Evolutionary conservation across 805 yeast species (phyloP).

Genomic region (Saccharomycopsis sp.): DNA sequence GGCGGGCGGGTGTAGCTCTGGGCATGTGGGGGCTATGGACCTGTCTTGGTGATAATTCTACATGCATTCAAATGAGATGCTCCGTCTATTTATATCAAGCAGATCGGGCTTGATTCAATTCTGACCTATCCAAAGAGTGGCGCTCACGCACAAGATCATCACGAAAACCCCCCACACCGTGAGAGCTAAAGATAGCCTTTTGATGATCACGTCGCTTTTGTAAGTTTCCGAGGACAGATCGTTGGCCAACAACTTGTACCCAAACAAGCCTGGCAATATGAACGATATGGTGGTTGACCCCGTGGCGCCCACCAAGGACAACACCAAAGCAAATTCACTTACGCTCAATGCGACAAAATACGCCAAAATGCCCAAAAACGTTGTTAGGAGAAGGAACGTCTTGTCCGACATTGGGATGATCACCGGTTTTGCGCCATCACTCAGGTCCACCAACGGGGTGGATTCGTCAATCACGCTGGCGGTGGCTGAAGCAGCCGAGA

Average conservation of each 20-base stretch:
- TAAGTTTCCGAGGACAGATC: constrained; percentile 1
- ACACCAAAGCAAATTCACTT: constrained; percentile 55
- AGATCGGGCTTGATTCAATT: too few species aligned
- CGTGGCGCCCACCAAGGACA: constrained; percentile 86
- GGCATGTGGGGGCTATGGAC: too few species aligned
- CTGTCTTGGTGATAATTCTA: too few species aligned
- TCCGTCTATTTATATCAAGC: too few species aligned
- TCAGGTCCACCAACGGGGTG: constrained; percentile 5
- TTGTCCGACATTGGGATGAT: constrained; percentile 38
- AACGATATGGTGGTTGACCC: constrained; percentile 90
- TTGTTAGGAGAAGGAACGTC: constrained; percentile 42
- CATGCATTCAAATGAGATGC: too few species aligned
- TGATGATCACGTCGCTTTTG: constrained; percentile 29
- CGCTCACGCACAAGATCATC: constrained; percentile 54
- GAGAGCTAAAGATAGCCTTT: constrained; percentile 45
- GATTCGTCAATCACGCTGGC: constrained; percentile 3
- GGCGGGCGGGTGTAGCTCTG: too few species aligned
- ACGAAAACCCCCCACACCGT: constrained; percentile 62
- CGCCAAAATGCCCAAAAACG: constrained; percentile 36
- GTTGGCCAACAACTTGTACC: constrained; percentile 49
- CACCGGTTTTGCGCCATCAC: constrained; percentile 22
- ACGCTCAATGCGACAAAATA: constrained; percentile 52
- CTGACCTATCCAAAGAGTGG: constrained; percentile 30
- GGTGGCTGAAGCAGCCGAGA: background rate
- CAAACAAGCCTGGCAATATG: constrained; percentile 82